phyloP scores from a whole-genome alignment of 2,329 filamentous ascomycete genomes.

The Talaromyces sp. region DNA sequence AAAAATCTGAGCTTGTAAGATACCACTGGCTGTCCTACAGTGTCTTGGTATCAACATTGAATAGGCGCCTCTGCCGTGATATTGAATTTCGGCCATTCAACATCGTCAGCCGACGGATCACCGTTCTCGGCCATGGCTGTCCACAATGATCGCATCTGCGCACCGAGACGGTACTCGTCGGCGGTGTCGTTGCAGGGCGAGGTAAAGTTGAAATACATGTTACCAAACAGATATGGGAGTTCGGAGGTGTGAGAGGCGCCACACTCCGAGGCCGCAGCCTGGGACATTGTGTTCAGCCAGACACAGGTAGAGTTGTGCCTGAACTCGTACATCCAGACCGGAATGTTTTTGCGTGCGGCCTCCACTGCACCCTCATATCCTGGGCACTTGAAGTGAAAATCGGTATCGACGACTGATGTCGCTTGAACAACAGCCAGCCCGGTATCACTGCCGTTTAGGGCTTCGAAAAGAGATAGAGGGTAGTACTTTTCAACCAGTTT shows the following conservation, averaged over 20 bases:
- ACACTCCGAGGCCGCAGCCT: neutral
- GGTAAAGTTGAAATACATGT: slow-evolving; percentile 7
- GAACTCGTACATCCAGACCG: slow-evolving; percentile 17
- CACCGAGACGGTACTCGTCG: slow-evolving; percentile 9
- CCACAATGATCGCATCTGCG: slow-evolving; percentile 15
- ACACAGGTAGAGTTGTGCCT: slow-evolving; percentile 15
- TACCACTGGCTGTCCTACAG: no score
- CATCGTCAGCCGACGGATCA: slow-evolving; percentile 7
- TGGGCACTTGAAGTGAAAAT: slow-evolving; percentile 13
- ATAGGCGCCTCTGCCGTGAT: no score
- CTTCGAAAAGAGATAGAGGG: slow-evolving; percentile 5
- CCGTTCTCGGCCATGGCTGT: slow-evolving; percentile 16
- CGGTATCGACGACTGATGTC: slow-evolving; percentile 8
- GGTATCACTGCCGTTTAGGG: neutral
- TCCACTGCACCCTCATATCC: slow-evolving; percentile 9
- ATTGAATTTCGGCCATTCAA: slow-evolving; percentile 13
- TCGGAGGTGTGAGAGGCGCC: slow-evolving; percentile 11
- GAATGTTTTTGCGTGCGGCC: slow-evolving; percentile 10
- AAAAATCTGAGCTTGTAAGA: no score
- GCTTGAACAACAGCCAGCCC: slow-evolving; percentile 9
- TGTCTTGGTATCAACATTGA: no score
- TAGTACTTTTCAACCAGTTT: neutral
- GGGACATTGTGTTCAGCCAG: slow-evolving; percentile 13
- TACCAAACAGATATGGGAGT: slow-evolving; percentile 9
- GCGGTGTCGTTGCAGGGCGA: slow-evolving; percentile 7